Percentiles rank a stretch among this genome's conserved stretches.
Conservation (phyloP, 2,329 filamentous ascomycete genomes). For the Hypoxylon sp. region DNA sequence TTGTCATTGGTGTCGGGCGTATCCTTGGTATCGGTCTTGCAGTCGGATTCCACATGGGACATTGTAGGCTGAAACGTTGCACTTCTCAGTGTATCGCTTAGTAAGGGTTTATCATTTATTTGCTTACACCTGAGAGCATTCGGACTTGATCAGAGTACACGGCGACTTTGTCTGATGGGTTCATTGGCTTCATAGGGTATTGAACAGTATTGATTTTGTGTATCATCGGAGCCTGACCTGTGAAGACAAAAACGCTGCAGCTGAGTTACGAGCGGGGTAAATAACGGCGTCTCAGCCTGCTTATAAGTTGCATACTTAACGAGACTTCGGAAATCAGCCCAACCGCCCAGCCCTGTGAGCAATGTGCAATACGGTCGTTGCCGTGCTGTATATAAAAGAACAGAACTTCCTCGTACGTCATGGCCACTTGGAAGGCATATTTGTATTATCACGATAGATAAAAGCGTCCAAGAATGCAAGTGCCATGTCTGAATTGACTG, state of each 20-base stretch:
- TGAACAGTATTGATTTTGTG: not conserved
- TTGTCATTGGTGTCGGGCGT: not conserved
- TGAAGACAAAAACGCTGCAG: not conserved
- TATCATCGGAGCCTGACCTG: not conserved
- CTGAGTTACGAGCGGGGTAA: conserved; percentile 3
- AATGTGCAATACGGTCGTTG: not conserved
- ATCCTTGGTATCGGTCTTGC: not conserved
- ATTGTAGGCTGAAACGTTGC: not conserved
- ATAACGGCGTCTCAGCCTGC: conserved; percentile 9
- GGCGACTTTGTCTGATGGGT: not conserved
- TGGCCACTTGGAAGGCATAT: not conserved
- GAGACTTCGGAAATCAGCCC: not conserved
- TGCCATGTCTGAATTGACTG: not conserved
- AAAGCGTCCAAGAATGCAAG: not conserved
- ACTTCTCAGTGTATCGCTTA: not conserved
- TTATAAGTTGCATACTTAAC: not conserved
- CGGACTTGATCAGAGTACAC: not conserved
- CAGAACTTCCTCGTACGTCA: not conserved
- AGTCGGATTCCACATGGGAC: not conserved
- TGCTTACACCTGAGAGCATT: not conserved
- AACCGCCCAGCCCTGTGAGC: not conserved
- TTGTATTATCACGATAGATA: not conserved
- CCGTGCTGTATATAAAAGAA: not conserved
- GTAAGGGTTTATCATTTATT: not conserved
- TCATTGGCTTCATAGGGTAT: not conserved